phyloP scores from a whole-genome alignment of 345 rosid species.

The Syzygium grande region DNA sequence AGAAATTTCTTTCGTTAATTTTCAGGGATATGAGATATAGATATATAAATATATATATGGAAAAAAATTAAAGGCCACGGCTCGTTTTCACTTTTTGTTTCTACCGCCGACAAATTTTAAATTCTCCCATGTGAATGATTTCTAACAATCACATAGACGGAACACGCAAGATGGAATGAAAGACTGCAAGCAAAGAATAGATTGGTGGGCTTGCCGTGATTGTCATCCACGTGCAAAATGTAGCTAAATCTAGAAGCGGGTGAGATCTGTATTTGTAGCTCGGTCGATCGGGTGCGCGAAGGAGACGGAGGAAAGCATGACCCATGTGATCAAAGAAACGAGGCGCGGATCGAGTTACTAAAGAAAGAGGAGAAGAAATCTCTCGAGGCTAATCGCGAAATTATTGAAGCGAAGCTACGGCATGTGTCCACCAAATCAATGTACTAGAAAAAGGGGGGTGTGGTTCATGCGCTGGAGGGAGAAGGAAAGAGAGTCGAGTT shows the following conservation, averaged over 20 bases:
- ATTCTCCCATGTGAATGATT: no score
- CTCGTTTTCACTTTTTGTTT: not conserved
- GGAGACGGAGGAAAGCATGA: not conserved
- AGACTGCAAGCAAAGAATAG: no score
- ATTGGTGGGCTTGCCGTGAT: not conserved
- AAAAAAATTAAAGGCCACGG: not conserved
- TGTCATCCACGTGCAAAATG: not conserved
- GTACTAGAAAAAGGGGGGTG: not conserved
- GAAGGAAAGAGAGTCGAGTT: not conserved
- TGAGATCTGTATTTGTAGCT: not conserved
- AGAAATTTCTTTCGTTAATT: not conserved
- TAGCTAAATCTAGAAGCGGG: not conserved
- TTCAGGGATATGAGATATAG: not conserved
- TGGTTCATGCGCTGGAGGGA: no score
- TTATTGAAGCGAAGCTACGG: not conserved
- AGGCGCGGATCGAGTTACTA: rapidly evolving
- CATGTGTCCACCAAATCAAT: not conserved
- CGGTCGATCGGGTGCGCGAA: no score
- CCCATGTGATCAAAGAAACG: rapidly evolving
- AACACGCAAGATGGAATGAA: no score
- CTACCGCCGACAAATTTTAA: not conserved
- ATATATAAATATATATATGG: not conserved
- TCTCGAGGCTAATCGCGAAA: not conserved
- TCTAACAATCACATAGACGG: no score
- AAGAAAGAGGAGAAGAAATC: no score